Evolutionary conservation across 345 rosid genomes (phyloP).

Genomic region (Conringia planisiliqua): DNA sequence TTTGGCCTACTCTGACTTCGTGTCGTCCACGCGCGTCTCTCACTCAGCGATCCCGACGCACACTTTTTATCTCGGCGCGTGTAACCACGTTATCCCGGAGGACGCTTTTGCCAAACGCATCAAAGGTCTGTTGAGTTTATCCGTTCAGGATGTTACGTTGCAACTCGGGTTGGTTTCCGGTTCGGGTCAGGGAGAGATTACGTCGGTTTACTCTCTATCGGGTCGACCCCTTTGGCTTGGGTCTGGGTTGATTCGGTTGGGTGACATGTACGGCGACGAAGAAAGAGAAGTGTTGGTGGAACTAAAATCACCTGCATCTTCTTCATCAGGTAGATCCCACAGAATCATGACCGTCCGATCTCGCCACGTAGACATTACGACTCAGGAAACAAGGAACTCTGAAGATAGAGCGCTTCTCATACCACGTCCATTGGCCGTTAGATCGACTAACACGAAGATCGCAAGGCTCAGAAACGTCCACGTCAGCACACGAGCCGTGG

Average conservation of each 20-base stretch:
- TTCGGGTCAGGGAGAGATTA: constrained; percentile 63
- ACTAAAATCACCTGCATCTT: constrained; percentile 46
- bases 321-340: constrained; percentile 37
- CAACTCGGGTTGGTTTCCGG: constrained; percentile 62
- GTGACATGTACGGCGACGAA: constrained; percentile 65
- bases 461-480: constrained; percentile 64
- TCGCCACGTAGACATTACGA: constrained; percentile 50
- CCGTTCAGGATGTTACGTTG: constrained; percentile 57
- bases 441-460: constrained; percentile 44
- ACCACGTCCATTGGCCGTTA: constrained; percentile 52
- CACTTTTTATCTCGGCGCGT: constrained; percentile 47
- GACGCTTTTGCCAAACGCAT: constrained; percentile 49
- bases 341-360: constrained; percentile 61
- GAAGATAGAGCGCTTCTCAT: constrained; percentile 45
- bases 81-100: constrained; percentile 31
- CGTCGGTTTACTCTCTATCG: constrained; percentile 52
- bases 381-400: constrained; percentile 41
- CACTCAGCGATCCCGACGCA: constrained; percentile 53
- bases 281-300: constrained; percentile 73
- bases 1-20: constrained; percentile 29
- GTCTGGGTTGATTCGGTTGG: constrained; percentile 51
- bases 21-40: constrained; percentile 60
- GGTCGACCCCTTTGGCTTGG: constrained; percentile 52
- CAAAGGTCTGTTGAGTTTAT: constrained; percentile 44
- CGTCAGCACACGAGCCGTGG: constrained; percentile 68